Evolutionary conservation across 169 alveolate genomes (phyloP), one percentile per base, ranked within the genome.

Genomic region (Amoebophrya sp.): DNA sequence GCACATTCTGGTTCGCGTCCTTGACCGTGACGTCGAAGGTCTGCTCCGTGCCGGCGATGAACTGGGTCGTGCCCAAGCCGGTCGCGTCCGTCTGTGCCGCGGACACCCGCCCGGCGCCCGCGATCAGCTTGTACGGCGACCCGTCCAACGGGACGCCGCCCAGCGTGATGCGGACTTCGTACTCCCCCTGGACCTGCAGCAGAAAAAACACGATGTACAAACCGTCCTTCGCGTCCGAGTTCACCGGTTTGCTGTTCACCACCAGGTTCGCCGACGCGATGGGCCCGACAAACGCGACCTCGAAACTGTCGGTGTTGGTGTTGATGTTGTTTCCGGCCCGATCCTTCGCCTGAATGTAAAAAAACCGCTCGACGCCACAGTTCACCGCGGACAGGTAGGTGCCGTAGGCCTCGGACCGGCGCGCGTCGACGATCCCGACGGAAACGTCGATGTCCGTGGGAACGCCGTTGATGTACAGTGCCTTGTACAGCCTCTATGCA

Each of bases 341-440:
- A 25, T 89, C 91, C 66, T 89, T 40, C 39, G 91, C 91, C 66
- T 89, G 91, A 23, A 89, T 89, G 47, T 89, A 89, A 38, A 89
- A 89, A 32, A 89, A 53, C 25, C 91, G 53, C 77, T 53, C 83
- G 40, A 89, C 35, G 40, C 91, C 91, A 14, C 53, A 33, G n/a
- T 33, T 7, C 14, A 33, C 66, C 14, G 10, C 18, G 55, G 47
- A n/a, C 41, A 89, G 40, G 40, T 89, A 66, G 47, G 53, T 35
- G n/a, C 91, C 91, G 77, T 40, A 89, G n/a, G 91, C 91, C 18
- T 40, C 39, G 77, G 77, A 89, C 77, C 66, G 29, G 29, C 40
- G 91, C 14, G 91, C 83, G 83, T 40, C 83, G 35, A 89, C 83
- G 23, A 29, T n/a, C 77, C 91, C 91, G 77, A 89, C 91, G 40